Base-by-base conservation (phyloP, 139 green algal genomes). In the Closterium sp. region DNA sequence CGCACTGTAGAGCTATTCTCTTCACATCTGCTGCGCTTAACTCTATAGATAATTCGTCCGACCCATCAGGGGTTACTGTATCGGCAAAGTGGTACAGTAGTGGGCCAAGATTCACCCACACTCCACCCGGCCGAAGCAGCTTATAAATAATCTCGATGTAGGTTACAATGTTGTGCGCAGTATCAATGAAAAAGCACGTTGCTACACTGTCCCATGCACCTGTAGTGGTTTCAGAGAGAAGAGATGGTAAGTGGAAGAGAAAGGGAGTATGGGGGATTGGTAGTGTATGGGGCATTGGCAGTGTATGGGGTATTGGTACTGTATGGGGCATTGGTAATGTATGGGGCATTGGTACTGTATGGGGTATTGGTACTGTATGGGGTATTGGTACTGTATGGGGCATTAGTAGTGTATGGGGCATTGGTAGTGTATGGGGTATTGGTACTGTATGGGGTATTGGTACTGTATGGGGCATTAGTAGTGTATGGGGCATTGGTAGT, bases 161-260 rank as follows among this genome's bases (percentile, higher is more conserved):
- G 70, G 98, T 93, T 22, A 99, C 91, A n/a, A 99, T 94, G 93
- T 99, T 99, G 96, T 99, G 98, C 0, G 98, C 98, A 0, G 98
- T 99, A 96, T 99, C 98, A 9, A 99, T 96, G 96, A 99, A 99
- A 95, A 99, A 99, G 95, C 97, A 99, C 21, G 97, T 99, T 31
- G 95, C 96, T 31, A 99, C 97, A 4, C 89, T 93, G 91, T 99
- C 97, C 93, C 98, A 99, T 13, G 86, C 79, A 22, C 87, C 94
- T 90, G 90, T 29, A 24, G 84, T 4, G 27, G 22, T 29, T 73
- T 11, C 50, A 22, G 10, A 11, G 50, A 73, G 84, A 5, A 30
- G 27, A 32, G 84, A 31, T 87, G 6, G 27, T 0, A 31, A 2
- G n/a, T n/a, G n/a, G 84, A 87, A 34, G 28, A 87, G 79, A 30